A percentile compares a stretch with the other conserved stretches of the same genome.
Evolutionary conservation across 2,329 filamentous ascomycete species (phyloP).

Genomic region (Colletotrichum endophyticum): DNA sequence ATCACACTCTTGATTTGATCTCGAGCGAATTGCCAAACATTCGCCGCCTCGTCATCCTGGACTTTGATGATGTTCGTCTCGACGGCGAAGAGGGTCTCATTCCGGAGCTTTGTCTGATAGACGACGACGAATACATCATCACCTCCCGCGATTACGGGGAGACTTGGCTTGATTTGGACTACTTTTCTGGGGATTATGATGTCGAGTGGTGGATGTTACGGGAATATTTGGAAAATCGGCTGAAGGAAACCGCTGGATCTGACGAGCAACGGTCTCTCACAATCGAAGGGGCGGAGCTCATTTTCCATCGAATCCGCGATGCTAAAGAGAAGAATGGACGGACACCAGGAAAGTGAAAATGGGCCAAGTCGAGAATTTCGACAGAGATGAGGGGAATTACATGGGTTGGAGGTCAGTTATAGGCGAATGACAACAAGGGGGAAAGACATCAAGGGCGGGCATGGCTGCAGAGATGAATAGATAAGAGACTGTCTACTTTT

Average conservation of each 20-base stretch:
- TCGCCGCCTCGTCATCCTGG: neutral
- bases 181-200: neutral
- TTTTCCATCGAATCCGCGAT: neutral
- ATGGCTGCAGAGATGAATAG: neutral
- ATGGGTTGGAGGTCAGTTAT: neutral
- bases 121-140: neutral
- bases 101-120: neutral
- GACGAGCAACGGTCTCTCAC: neutral
- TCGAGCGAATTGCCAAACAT: neutral
- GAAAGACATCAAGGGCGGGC: neutral
- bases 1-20: fast-evolving
- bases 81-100: neutral
- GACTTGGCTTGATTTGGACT: neutral
- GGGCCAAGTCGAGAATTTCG: neutral
- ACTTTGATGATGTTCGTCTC: neutral
- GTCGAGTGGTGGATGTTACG: neutral
- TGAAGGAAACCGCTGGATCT: neutral
- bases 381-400: neutral
- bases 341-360: fast-evolving
- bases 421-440: neutral
- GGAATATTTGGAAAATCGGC: neutral
- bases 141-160: fast-evolving
- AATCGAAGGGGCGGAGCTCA: neutral
- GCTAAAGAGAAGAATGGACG: neutral
- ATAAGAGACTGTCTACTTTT: neutral